These are phyloP conservation scores for Cutaneotrichosporon cavernicola DNA, from an alignment of 1,284 basidiomycete genomes.

Conservation along the genomic window DNA sequence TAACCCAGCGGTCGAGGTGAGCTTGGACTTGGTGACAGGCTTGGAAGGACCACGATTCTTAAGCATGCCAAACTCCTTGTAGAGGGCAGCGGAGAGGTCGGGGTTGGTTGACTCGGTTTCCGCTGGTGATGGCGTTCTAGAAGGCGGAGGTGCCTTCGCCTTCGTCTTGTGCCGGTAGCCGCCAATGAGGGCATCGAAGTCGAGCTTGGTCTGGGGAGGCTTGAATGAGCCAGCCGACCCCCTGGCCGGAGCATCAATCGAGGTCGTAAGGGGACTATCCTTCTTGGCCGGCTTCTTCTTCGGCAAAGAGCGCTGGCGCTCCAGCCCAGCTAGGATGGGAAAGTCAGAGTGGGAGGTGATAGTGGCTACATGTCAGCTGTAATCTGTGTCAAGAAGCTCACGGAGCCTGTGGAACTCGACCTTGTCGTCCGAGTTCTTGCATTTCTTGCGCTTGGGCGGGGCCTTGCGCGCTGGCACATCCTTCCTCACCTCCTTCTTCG, in stretches of 20 bases:
- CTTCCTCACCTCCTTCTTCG: not conserved
- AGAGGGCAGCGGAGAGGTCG: not conserved
- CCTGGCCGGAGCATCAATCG: not conserved
- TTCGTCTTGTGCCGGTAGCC: not conserved
- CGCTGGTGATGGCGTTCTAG: not conserved
- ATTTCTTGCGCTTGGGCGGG: conserved; percentile 13
- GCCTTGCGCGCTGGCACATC: not conserved
- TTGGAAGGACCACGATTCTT: not conserved
- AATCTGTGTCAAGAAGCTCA: not conserved
- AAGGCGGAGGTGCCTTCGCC: not conserved
- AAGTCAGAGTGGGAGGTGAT: not conserved
- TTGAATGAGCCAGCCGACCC: not conserved
- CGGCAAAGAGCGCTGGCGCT: conserved; percentile 16
- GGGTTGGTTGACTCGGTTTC: not conserved
- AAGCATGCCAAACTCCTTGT: not conserved
- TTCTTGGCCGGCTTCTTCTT: conserved; percentile 9
- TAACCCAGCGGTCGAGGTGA: not conserved
- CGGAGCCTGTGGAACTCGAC: conserved; percentile 21
- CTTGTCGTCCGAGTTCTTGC: conserved; percentile 16
- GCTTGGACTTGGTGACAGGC: not conserved
- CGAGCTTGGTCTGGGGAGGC: conserved; percentile 1
- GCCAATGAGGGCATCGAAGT: conserved; percentile 9
- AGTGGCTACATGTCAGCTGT: conserved; percentile 3
- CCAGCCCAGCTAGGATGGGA: conserved; percentile 21
- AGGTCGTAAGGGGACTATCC: not conserved